Base-by-base conservation (phyloP, 345 rosid species). In the Kandelia obovata region DNA sequence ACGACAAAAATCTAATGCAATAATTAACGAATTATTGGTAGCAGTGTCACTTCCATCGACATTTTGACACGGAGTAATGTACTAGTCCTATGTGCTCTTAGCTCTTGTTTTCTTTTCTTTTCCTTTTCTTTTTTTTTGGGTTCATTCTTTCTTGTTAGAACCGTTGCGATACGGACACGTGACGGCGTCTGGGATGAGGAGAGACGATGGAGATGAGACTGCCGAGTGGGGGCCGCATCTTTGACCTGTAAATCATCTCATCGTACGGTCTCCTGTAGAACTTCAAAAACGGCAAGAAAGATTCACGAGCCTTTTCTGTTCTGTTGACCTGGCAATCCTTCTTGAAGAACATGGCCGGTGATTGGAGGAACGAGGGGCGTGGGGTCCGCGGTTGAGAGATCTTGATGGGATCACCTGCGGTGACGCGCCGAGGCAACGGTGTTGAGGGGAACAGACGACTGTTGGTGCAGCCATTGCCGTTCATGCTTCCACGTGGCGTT, bases 121-220 rank as follows among this genome's bases (percentile, higher is more conserved):
- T 30, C 34, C 23, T 17, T n/a, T 53, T 47, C 47, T 28, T 2
- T 15, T 5, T 37, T 74, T 85, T 35, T 16, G 37, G 21, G n/a
- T 16, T 17, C 19, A 20, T 10, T 27, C 58, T 43, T 7, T 17
- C 16, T 73, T 21, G 21, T 21, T 70, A 95, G 77, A 85, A 95
- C 79, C 99, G 94, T 77, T 92, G 99, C 1, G 99, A 92, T 68
- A 84, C 83, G 0, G 98, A 92, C 84, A 89, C 70, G 87, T 89
- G 97, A 73, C 91, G 92, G 59, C 88, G 87, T 69, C 63, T 88
- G 66, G 79, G 55, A 15, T 88, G 85, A 0, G 97, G 87, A 3
- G 96, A 83, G 64, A 92, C 91, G 21, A 89, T 87, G 34, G 97
- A 95, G 61, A 89, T 83, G 20, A 95, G 85, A 21, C 99, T 96